Conservation (phyloP, 306 rosid species). For the Aeschynomene evenia region DNA sequence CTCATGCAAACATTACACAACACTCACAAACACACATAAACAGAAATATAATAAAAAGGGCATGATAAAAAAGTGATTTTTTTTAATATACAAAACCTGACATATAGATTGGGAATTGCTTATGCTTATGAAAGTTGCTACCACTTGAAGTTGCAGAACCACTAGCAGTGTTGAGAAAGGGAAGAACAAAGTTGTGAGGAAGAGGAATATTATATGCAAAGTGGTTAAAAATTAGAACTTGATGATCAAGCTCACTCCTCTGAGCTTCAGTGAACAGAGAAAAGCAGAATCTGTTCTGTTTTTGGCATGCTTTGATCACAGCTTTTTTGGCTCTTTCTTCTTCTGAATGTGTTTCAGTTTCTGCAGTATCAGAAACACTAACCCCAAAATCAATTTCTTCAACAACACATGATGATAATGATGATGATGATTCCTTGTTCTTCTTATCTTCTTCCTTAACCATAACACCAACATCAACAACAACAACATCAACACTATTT, state of each 20-base stretch:
- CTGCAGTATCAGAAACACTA: conserved; percentile 26
- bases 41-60: neutral
- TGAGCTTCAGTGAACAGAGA: conserved; percentile 48
- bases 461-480: no score
- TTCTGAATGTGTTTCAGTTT: neutral
- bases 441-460: conserved; percentile 28
- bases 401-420: conserved; percentile 28
- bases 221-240: conserved; percentile 57
- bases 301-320: neutral
- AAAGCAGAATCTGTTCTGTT: conserved; percentile 12
- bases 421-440: no score
- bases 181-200: conserved; percentile 54
- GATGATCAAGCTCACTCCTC: conserved; percentile 62
- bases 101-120: conserved; percentile 52
- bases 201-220: conserved; percentile 47
- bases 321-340: neutral
- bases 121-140: conserved; percentile 16
- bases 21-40: neutral
- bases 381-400: conserved; percentile 46
- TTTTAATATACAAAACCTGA: conserved; percentile 26
- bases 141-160: conserved; percentile 36
- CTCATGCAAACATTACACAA: neutral
- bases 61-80: neutral
- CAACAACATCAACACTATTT: neutral
- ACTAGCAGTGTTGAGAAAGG: conserved; percentile 32